A percentile compares a stretch with the other conserved stretches of the same genome.
phyloP scores from a whole-genome alignment of 1,139 yeast genomes.

The Nakaseomyces sp. region DNA sequence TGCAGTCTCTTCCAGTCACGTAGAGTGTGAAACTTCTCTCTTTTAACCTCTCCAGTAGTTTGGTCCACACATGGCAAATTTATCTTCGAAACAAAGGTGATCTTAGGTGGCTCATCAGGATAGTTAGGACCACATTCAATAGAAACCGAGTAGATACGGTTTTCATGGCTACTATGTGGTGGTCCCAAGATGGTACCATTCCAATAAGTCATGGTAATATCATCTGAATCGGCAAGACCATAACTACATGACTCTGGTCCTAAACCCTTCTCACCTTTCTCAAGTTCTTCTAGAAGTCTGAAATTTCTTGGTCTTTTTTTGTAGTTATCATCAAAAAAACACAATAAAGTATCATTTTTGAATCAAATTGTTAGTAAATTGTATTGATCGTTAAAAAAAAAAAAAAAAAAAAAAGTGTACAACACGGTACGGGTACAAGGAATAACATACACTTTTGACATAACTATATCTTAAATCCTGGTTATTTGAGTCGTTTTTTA shows the following conservation, averaged over 20 bases:
- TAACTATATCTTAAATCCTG: slow-evolving; percentile 8
- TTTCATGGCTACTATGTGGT: slow-evolving; percentile 89
- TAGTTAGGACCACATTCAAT: slow-evolving; percentile 77
- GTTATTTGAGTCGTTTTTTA: background rate
- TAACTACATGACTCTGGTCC: slow-evolving; percentile 97
- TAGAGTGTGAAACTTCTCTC: slow-evolving; percentile 57
- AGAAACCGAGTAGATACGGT: slow-evolving; percentile 77
- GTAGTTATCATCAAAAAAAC: too few relatives aligned
- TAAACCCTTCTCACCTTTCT: slow-evolving; percentile 94
- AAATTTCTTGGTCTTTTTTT: slow-evolving; percentile 88
- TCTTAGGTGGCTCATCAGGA: slow-evolving; percentile 83
- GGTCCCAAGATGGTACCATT: slow-evolving; percentile 96
- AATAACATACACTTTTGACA: slow-evolving; percentile 36
- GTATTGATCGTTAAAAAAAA: too few relatives aligned
- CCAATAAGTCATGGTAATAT: slow-evolving; percentile 88
- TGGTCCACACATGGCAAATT: slow-evolving; percentile 83
- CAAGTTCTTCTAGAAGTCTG: slow-evolving; percentile 87
- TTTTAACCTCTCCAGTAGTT: slow-evolving; percentile 55
- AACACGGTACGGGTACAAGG: background rate
- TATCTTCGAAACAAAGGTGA: slow-evolving; percentile 70
- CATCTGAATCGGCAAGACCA: slow-evolving; percentile 82
- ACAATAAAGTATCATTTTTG: background rate
- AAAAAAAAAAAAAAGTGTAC: too few relatives aligned
- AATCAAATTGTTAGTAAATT: slow-evolving; percentile 7
- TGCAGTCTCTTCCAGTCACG: slow-evolving; percentile 79